Percentiles rank a stretch among this genome's conserved stretches.
phyloP scores from a whole-genome alignment of 2,329 filamentous ascomycete species.

The Phaeosphaeria sp. region DNA sequence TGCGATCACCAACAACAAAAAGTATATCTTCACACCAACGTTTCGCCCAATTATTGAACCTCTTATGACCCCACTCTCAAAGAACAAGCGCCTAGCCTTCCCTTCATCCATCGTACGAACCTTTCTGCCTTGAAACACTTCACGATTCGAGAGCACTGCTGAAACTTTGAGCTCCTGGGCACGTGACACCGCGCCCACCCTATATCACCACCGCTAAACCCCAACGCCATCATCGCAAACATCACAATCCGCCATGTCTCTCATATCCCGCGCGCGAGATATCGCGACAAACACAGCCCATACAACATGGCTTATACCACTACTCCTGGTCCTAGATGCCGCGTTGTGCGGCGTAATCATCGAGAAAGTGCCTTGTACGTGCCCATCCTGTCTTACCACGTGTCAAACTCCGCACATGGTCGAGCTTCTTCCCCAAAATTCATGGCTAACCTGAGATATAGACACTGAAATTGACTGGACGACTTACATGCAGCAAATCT shows the following conservation, averaged over 20 bases:
- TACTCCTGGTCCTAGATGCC: conserved; percentile 73
- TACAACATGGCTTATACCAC: conserved; percentile 68
- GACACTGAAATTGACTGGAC: conserved; percentile 99
- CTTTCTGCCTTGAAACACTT: conserved; percentile 2
- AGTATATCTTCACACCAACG: too few species aligned
- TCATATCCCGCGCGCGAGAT: conserved; percentile 41
- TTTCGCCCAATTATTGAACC: too few species aligned
- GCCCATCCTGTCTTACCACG: not conserved
- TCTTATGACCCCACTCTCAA: too few species aligned
- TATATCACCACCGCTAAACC: conserved; percentile 17
- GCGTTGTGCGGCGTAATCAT: conserved; percentile 76
- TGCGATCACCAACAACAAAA: too few species aligned
- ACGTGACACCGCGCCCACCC: conserved; percentile 1
- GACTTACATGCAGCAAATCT: conserved; percentile 94
- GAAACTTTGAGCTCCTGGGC: conserved; percentile 14
- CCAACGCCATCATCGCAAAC: conserved; percentile 5
- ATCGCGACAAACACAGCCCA: conserved; percentile 62
- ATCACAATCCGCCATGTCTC: conserved; percentile 40
- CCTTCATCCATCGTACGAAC: not conserved
- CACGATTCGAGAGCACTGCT: conserved; percentile 3
- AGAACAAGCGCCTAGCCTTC: too few species aligned
- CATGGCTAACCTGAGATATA: conserved; percentile 38
- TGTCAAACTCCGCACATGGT: conserved; percentile 26
- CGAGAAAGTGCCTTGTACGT: conserved; percentile 81
- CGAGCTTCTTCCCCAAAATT: not conserved